Evolutionary conservation across 2,329 filamentous ascomycete species (phyloP), one percentile per base, ranked within the genome.

Genomic region (Sclerotinia trifoliorum): DNA sequence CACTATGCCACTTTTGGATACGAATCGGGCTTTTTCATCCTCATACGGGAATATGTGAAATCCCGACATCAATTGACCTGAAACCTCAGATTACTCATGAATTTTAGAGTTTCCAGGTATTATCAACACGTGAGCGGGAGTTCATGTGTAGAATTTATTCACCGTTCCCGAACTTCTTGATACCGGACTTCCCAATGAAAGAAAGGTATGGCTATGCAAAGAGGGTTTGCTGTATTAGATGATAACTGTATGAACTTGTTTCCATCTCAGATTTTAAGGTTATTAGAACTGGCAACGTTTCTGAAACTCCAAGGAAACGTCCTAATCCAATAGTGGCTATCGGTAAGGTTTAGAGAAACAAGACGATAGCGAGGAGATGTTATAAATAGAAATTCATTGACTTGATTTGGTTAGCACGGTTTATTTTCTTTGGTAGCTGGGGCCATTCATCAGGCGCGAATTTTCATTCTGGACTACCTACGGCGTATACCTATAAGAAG

Each of bases 381-480:
- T 60, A 60, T 60, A 29, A 60, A 60, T 60, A 60, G 56, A 60
- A n/a, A 51, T 51, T 24, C 6, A 6, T 17, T 26, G 49, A n/a
- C 39, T 13, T 56, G 32, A 13, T n/a, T n/a, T 32, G 11, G 19
- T 35, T 21, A 35, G 29, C 32, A 2, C 52, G 3, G 29, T 6
- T 39, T 4, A 15, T 52, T 17, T 39, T 35, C 2, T n/a, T 35
- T n/a, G 54, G 29, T 56, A 39, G 29, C 29, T 29, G 29, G 54
- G 54, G 54, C 32, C 10, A 24, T 57, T 35, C 15, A 42, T 56
- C 29, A 24, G 32, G 54, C 35, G 24, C 32, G 32, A 35, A 56
- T 56, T 35, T 2, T 39, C 3, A 6, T 13, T 29, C 4, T 6
- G 6, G 21, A 35, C 6, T 32, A 32, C 32, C 1, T 4, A 32